These are phyloP conservation scores for Botrytis deweyae DNA, from an alignment of 2,329 filamentous ascomycete species.

Conservation along the genomic window DNA sequence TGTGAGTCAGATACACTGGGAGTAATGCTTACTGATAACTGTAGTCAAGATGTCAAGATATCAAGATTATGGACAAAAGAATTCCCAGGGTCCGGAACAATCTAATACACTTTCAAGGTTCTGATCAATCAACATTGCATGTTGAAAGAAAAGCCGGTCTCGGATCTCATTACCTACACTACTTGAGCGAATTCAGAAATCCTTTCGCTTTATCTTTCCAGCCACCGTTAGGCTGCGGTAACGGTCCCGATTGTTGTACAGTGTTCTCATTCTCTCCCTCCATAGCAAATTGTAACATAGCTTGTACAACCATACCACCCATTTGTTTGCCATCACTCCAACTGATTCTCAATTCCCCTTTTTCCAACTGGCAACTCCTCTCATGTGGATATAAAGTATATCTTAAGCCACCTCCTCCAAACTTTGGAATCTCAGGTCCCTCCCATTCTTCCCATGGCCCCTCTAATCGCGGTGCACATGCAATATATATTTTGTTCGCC, in stretches of 20 bases:
- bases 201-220: conserved; percentile 5
- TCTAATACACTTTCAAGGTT: neutral
- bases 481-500: conserved; percentile 2
- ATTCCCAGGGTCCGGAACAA: neutral
- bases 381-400: conserved; percentile 16
- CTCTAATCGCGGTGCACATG: neutral
- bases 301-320: conserved; percentile 8
- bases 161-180: neutral
- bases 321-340: conserved; percentile 13
- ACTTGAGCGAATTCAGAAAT: neutral
- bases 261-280: neutral
- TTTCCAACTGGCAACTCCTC: neutral
- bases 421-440: neutral
- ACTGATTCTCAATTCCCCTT: conserved; percentile 8
- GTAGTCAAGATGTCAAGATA: neutral
- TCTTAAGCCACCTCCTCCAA: neutral
- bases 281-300: conserved; percentile 4
- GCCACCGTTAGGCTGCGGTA: neutral
- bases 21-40: neutral
- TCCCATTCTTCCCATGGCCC: conserved; percentile 16
- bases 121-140: neutral
- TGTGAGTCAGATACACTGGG: neutral
- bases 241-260: neutral
- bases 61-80: neutral
- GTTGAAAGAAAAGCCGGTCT: neutral